A percentile compares a stretch with the other conserved stretches of the same genome.
These are phyloP conservation scores for Sporothrix pseudoabietina DNA, from an alignment of 2,329 filamentous ascomycete genomes.

Conservation along the genomic window DNA sequence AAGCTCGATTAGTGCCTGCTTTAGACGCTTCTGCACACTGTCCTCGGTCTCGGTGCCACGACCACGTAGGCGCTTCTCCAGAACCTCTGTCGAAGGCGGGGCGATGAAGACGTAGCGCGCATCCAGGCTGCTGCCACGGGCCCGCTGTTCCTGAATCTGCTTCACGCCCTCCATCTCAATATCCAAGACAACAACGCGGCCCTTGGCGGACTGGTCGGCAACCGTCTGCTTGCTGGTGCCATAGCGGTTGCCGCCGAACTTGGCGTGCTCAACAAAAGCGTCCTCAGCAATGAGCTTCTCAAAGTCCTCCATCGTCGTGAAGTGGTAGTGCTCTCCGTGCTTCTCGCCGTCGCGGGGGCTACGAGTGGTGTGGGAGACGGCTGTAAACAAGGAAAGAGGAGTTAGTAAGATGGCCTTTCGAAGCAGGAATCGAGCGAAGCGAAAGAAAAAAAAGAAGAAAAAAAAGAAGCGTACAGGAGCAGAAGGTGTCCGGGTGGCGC, in stretches of 20 bases:
- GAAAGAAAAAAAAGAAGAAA: background rate
- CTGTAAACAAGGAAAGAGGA: background rate
- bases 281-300: constrained; percentile 65
- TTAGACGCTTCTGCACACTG: constrained; percentile 67
- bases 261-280: constrained; percentile 81
- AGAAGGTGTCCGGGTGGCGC: constrained; percentile 34
- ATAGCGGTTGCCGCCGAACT: constrained; percentile 84
- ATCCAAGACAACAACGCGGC: constrained; percentile 79
- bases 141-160: constrained; percentile 61
- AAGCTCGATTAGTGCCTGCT: constrained; percentile 73
- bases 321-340: constrained; percentile 81
- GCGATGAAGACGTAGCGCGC: constrained; percentile 84
- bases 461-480: constrained; percentile 36
- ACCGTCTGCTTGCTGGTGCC: constrained; percentile 75
- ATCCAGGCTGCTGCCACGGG: constrained; percentile 60
- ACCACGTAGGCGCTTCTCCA: constrained; percentile 74
- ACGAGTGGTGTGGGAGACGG: constrained; percentile 78
- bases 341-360: constrained; percentile 72
- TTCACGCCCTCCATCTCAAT: constrained; percentile 99
- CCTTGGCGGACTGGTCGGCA: constrained; percentile 66
- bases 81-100: constrained; percentile 71
- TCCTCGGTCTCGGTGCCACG: constrained; percentile 79
- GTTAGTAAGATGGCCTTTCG: background rate
- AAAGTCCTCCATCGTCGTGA: constrained; percentile 68
- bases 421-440: background rate